Evolutionary conservation across 2,329 filamentous ascomycete genomes (phyloP), one percentile per base, ranked within the genome.

Genomic region (Penicillium sp.): DNA sequence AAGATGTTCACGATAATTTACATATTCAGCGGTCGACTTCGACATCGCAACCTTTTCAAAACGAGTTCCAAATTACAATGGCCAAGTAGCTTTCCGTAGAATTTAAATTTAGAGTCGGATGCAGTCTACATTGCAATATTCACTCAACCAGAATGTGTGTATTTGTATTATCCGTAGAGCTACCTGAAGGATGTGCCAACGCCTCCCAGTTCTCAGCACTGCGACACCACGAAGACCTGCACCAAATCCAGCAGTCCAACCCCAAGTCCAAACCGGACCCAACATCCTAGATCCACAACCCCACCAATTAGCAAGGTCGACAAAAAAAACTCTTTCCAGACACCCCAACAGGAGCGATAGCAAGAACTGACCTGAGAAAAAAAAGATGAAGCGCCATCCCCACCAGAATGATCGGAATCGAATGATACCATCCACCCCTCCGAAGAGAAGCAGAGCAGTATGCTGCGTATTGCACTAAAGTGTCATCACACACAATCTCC

Each of bases 391-490:
- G 85, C 86, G 85, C 84, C 87, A 83, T 85, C 87, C 88, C 84
- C 86, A 83, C 83, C 87, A 88, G 88, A 91, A 85, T 92, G 87
- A 92, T 91, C 89, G 87, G 89, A 92, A 92, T 92, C 88, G 89
- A 91, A 90, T 91, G 81, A 86, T 87, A 82, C 78, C 71, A 75
- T 65, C 63, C 71, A 74, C 68, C 68, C 60, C 31, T 39, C 45
- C 57, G 57, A 49, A 54, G 36, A 70, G 69, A 69, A 68, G 68
- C 66, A 64, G 71, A 67, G 62, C 56, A 73, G 81, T 81, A 92
- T 86, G 90, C 90, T 84, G 89, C 90, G 89, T 91, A 94, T 94
- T 91, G 91, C 88, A 93, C 91, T 94, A 82, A 91, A 92, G 90
- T 91, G 86, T 87, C 86, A 75, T 80, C 79, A 84, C 83, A 84